Percentiles rank a stretch among this genome's conserved stretches.
Evolutionary conservation across 768 basidiomycete species (phyloP).

Genomic region (Lentinula detonsa): DNA sequence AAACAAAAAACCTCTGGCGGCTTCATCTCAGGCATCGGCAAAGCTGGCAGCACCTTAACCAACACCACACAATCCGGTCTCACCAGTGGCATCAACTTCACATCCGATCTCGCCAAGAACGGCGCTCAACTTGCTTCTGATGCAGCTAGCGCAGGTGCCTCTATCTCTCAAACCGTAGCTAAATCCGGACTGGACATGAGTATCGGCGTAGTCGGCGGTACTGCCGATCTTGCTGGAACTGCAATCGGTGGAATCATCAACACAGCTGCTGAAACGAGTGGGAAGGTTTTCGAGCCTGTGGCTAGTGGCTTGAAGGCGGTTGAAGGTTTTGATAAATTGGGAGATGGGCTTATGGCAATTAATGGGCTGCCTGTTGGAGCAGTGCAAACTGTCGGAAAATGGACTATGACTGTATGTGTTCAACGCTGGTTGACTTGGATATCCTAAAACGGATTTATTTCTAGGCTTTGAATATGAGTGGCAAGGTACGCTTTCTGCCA

Average conservation of each 20-base stretch:
- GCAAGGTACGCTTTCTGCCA: slow-evolving; percentile 7
- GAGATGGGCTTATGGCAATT: slow-evolving; percentile 13
- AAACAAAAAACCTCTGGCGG: background rate
- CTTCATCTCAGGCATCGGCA: background rate
- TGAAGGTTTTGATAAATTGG: slow-evolving; percentile 13
- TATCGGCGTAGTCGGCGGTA: slow-evolving; percentile 27
- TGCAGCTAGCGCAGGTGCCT: slow-evolving; percentile 9
- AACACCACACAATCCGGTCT: background rate
- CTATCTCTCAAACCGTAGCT: slow-evolving; percentile 13
- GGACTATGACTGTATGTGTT: slow-evolving; percentile 10
- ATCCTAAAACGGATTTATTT: too few relatives aligned
- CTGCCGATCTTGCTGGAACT: slow-evolving; percentile 13
- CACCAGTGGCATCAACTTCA: slow-evolving; percentile 2
- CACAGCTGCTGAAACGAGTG: slow-evolving; percentile 16
- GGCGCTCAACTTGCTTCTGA: slow-evolving; percentile 10
- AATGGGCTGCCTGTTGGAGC: slow-evolving; percentile 19
- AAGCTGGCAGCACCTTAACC: background rate
- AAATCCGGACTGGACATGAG: slow-evolving; percentile 16
- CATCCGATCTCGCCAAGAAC: slow-evolving; percentile 3
- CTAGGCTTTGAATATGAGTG: slow-evolving; percentile 15
- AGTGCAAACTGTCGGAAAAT: slow-evolving; percentile 12
- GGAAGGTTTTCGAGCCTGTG: slow-evolving; percentile 17
- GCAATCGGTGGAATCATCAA: slow-evolving; percentile 15
- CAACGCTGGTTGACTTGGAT: too few relatives aligned
- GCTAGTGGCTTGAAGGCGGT: slow-evolving; percentile 16